A percentile compares a stretch with the other conserved stretches of the same genome.
Conservation (phyloP, 495 filamentous ascomycete genomes). For the Neurospora pannonica region DNA sequence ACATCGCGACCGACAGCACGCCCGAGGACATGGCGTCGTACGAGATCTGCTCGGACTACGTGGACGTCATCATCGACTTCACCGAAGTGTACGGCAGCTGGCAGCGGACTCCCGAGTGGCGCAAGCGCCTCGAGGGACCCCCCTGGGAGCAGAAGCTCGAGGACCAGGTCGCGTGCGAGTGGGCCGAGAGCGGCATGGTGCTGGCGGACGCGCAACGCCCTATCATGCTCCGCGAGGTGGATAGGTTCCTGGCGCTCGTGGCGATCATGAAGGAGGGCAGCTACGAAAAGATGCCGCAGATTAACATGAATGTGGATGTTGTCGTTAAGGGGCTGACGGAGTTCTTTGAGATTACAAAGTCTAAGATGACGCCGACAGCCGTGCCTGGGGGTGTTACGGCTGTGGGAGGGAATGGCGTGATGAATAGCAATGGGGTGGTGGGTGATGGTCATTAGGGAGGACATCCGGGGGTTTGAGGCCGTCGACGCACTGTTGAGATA, state of each 20-base stretch:
- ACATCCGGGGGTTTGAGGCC: neutral
- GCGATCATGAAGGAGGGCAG: conserved; percentile 63
- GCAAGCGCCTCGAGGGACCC: conserved; percentile 48
- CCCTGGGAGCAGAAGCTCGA: conserved; percentile 55
- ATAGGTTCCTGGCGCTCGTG: conserved; percentile 73
- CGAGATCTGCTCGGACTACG: conserved; percentile 95
- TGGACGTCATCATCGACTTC: conserved; percentile 94
- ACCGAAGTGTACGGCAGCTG: conserved; percentile 85
- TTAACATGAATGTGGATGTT: conserved; percentile 48
- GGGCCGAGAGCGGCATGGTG: conserved; percentile 72
- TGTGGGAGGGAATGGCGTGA: neutral
- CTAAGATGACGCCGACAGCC: conserved; percentile 16
- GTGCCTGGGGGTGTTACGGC: neutral
- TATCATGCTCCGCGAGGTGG: conserved; percentile 84
- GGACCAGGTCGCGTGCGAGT: conserved; percentile 50
- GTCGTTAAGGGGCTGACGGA: conserved; percentile 45
- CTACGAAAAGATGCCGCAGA: conserved; percentile 49
- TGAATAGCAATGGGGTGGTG: neutral
- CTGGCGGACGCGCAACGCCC: conserved; percentile 67
- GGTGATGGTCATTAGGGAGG: neutral
- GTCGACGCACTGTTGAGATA: neutral
- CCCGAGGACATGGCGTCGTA: conserved; percentile 90
- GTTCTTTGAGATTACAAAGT: conserved; percentile 49
- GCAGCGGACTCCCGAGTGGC: conserved; percentile 41
- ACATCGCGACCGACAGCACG: conserved; percentile 88